Conservation (phyloP, 768 basidiomycete species). For the Lanmaoa pseudosensibilis region DNA sequence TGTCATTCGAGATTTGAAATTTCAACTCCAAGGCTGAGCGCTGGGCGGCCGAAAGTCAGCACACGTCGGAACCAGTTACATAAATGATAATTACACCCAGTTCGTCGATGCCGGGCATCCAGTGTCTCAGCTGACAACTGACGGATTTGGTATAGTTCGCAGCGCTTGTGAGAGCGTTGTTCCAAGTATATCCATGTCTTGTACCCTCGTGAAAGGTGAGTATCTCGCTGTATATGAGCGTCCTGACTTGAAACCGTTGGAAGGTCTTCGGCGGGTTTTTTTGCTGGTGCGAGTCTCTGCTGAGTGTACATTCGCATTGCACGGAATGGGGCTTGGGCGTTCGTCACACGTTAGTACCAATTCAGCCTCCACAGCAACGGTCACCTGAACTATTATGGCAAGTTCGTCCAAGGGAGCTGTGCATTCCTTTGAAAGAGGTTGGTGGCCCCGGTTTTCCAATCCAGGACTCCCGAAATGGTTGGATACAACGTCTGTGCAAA, state of each 20-base stretch:
- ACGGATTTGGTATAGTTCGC: neutral
- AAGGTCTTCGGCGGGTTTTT: neutral
- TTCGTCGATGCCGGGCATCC: neutral
- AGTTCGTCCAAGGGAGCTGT: neutral
- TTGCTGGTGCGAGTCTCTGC: neutral
- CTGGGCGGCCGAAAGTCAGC: neutral
- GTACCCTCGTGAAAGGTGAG: neutral
- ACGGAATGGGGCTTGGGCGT: neutral
- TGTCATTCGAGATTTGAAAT: neutral
- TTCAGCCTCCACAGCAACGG: neutral
- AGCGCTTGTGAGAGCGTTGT: neutral
- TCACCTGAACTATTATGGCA: neutral
- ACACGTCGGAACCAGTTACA: neutral
- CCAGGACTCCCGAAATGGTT: too few species aligned
- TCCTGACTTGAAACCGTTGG: neutral
- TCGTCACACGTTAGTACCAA: neutral
- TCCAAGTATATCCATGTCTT: neutral
- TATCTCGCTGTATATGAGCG: too few species aligned
- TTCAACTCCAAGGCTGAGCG: neutral
- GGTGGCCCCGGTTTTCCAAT: neutral
- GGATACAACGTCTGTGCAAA: neutral
- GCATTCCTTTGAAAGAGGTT: neutral
- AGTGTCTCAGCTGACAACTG: neutral
- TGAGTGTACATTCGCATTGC: too few species aligned
- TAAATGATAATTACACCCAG: neutral